These are phyloP conservation scores for Tetrahymena thermophila DNA, from an alignment of 73 alveolate species.

Conservation along the genomic window DNA sequence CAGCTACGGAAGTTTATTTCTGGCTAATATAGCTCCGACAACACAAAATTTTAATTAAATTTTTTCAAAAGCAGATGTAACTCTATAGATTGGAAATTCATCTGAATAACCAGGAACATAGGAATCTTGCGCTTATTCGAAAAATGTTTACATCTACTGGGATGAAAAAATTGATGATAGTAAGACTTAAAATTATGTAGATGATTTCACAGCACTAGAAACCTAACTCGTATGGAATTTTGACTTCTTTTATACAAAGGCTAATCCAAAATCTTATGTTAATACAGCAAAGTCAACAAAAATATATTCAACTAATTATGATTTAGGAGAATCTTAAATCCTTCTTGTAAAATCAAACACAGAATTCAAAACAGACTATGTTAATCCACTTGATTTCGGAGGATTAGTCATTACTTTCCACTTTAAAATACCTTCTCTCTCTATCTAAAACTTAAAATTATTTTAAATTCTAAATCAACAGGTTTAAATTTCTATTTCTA, in stretches of 20 bases:
- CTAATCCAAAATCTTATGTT: background rate
- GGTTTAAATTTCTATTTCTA: background rate
- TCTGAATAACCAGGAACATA: background rate
- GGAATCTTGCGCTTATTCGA: background rate
- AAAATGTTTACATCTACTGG: background rate
- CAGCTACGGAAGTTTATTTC: background rate
- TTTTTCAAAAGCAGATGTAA: background rate
- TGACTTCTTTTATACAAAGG: background rate
- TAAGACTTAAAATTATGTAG: background rate
- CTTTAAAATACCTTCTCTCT: background rate
- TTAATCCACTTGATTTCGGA: background rate
- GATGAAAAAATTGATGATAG: background rate
- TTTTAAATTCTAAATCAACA: background rate
- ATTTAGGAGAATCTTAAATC: background rate
- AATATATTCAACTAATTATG: background rate
- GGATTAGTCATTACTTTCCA: background rate
- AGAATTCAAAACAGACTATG: background rate
- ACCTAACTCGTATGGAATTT: background rate
- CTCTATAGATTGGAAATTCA: background rate
- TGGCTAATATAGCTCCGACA: background rate
- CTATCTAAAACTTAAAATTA: background rate
- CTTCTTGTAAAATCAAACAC: background rate
- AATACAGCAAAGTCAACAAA: background rate
- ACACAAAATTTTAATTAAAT: background rate
- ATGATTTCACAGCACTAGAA: background rate